phyloP scores from a whole-genome alignment of 306 rosid species.

The Trifolium repens region DNA sequence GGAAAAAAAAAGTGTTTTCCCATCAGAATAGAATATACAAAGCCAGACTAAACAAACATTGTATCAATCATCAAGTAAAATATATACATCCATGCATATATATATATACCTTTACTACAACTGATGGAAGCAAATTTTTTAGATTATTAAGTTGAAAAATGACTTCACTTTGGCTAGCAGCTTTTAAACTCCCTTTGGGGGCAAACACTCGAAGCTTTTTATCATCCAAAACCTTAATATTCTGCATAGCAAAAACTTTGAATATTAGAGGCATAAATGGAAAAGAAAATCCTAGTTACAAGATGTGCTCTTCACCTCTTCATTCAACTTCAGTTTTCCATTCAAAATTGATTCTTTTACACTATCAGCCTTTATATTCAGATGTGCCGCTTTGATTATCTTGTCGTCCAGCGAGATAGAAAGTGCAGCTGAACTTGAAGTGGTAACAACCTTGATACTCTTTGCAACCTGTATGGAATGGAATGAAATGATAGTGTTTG shows the following conservation, averaged over 20 bases:
- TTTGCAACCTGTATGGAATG: constrained; percentile 70
- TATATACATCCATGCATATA: background rate
- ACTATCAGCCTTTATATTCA: constrained; percentile 72
- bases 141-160: constrained; percentile 76
- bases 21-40: constrained; percentile 27
- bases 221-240: constrained; percentile 67
- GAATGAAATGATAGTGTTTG: constrained; percentile 12
- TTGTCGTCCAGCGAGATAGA: constrained; percentile 72
- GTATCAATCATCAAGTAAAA: constrained; percentile 15
- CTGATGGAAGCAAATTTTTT: constrained; percentile 67
- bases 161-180: constrained; percentile 66
- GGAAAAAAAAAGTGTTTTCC: constrained; percentile 9
- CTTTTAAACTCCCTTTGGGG: constrained; percentile 4
- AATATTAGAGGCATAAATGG: constrained; percentile 39
- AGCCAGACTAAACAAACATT: background rate
- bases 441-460: constrained; percentile 65
- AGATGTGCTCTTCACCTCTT: constrained; percentile 61
- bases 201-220: constrained; percentile 70
- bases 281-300: constrained; percentile 23
- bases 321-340: constrained; percentile 74
- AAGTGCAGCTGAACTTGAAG: constrained; percentile 62
- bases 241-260: constrained; percentile 58
- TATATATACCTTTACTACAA: constrained; percentile 71
- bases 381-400: constrained; percentile 64
- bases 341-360: constrained; percentile 74